A percentile compares a stretch with the other conserved stretches of the same genome.
These are phyloP conservation scores for Tieghemostelium lacteum DNA, from an alignment of 78 protist species.

Conservation along the genomic window DNA sequence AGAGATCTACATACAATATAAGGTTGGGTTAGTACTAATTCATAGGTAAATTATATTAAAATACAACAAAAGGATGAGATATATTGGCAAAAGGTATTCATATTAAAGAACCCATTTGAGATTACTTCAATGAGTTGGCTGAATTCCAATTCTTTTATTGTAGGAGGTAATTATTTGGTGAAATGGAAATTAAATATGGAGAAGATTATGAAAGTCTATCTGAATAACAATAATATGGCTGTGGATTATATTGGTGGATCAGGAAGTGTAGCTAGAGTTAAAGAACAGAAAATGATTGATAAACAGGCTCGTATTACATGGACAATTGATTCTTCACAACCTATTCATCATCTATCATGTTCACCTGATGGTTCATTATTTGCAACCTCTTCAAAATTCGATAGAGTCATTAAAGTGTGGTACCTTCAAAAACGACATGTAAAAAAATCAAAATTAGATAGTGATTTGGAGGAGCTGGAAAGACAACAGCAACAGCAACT, in stretches of 20 bases:
- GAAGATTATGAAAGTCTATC: slow-evolving; percentile 14
- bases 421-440: slow-evolving; percentile 18
- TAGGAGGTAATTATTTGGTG: slow-evolving; percentile 42
- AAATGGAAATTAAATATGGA: slow-evolving; percentile 63
- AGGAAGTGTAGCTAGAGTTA: neutral
- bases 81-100: slow-evolving; percentile 53
- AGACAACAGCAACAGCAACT: neutral
- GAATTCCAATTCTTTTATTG: slow-evolving; percentile 31
- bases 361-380: slow-evolving; percentile 68
- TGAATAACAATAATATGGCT: neutral
- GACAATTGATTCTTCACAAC: slow-evolving; percentile 35
- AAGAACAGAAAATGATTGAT: slow-evolving; percentile 38
- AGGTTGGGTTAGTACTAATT: neutral
- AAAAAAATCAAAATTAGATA: neutral
- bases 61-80: neutral
- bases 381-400: slow-evolving; percentile 64
- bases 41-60: neutral
- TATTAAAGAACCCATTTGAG: slow-evolving; percentile 39
- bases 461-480: neutral
- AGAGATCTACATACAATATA: neutral
- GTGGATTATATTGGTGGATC: neutral
- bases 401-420: slow-evolving; percentile 63
- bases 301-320: slow-evolving; percentile 50
- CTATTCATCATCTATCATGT: slow-evolving; percentile 14
- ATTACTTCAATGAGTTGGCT: slow-evolving; percentile 52